Percentiles rank a stretch among this genome's conserved stretches.
Conservation (phyloP, 2,329 filamentous ascomycete genomes). For the Drechslerella dactyloides region DNA sequence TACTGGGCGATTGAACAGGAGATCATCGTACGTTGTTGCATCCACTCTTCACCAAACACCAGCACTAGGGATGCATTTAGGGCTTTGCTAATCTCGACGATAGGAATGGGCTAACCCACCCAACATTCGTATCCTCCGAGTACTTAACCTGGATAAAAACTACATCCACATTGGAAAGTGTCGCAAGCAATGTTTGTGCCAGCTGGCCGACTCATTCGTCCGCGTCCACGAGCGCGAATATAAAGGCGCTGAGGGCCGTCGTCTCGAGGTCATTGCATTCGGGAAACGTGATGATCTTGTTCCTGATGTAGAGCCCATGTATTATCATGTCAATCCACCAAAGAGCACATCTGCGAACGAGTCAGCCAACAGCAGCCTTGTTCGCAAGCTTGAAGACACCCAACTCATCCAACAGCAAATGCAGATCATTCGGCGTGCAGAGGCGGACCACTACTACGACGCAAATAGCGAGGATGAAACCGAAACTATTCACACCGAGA, state of each 20-base stretch:
- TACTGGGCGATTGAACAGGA: conserved; percentile 15
- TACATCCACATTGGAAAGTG: conserved; percentile 9
- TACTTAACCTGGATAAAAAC: conserved; percentile 16
- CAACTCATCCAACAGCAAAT: no score
- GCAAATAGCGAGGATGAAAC: no score
- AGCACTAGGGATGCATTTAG: not conserved
- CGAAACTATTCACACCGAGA: not conserved
- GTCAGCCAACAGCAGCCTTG: no score
- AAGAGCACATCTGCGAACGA: no score
- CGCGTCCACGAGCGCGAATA: conserved; percentile 12
- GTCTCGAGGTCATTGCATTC: conserved; percentile 1
- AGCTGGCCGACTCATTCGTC: conserved; percentile 9
- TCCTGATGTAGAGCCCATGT: not conserved
- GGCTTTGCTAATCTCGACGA: not conserved
- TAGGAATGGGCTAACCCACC: conserved; percentile 26
- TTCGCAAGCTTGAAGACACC: no score
- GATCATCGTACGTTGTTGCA: conserved; percentile 8
- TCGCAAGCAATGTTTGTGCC: conserved; percentile 2
- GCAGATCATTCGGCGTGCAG: no score
- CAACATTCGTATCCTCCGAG: conserved; percentile 23
- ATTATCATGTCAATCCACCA: not conserved
- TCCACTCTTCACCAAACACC: not conserved
- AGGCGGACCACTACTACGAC: no score
- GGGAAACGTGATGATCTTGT: not conserved
- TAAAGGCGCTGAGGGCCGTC: not conserved